A percentile compares a stretch with the other conserved stretches of the same genome.
Conservation (phyloP, 2,329 filamentous ascomycete species). For the Magnaporthiopsis poae region DNA sequence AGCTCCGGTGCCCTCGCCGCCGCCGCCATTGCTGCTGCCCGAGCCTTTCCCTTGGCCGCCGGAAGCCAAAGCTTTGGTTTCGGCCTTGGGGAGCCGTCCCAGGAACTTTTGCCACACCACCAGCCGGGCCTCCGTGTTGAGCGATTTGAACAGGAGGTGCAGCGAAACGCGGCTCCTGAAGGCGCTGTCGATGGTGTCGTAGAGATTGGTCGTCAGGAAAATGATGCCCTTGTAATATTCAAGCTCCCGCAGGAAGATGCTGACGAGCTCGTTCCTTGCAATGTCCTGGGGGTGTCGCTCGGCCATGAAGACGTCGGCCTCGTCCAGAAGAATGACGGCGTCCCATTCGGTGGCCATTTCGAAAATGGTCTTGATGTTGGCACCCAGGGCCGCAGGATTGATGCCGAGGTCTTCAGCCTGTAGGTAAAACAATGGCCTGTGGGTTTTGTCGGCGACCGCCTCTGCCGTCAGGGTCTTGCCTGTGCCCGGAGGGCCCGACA, state of each 20-base stretch:
- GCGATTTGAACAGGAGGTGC: conserved; percentile 31
- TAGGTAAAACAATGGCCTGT: conserved; percentile 35
- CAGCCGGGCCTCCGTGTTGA: conserved; percentile 28
- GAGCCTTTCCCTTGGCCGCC: neutral
- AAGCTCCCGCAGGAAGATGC: conserved; percentile 36
- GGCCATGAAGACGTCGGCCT: conserved; percentile 44
- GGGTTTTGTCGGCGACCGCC: conserved; percentile 28
- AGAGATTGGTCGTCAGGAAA: conserved; percentile 41
- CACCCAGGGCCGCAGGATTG: conserved; percentile 32
- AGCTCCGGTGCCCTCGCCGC: conserved; percentile 8
- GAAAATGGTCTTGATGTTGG: conserved; percentile 37
- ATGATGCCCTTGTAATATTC: conserved; percentile 36
- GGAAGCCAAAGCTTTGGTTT: neutral
- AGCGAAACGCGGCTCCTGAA: conserved; percentile 39
- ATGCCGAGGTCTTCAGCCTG: conserved; percentile 39
- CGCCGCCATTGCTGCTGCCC: neutral
- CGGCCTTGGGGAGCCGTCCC: conserved; percentile 10
- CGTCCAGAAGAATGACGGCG: conserved; percentile 41
- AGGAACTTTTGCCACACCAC: conserved; percentile 39
- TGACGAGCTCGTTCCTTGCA: conserved; percentile 37
- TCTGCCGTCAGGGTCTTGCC: conserved; percentile 37
- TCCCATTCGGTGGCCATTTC: conserved; percentile 40
- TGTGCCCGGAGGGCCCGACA: conserved; percentile 36
- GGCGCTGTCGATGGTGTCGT: conserved; percentile 24
- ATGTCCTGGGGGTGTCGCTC: conserved; percentile 35